Evolutionary conservation across 257 asterid species (phyloP), one percentile per base, ranked within the genome.

Genomic region (Solanum habrochaites): DNA sequence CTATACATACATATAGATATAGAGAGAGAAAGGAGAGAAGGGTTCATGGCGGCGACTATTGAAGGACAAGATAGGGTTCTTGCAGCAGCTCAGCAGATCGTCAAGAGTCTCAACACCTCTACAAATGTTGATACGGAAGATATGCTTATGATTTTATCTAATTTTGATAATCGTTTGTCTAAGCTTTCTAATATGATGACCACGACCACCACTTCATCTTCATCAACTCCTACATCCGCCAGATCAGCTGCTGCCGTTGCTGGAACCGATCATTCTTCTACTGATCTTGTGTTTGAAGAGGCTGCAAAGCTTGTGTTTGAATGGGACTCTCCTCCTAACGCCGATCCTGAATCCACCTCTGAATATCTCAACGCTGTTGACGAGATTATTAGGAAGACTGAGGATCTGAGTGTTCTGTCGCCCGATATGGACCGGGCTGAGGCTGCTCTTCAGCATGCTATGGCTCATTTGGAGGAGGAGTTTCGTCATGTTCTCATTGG

Each of bases 41-140:
- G 25, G 27, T 37, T 82, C 60, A 93, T 92, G 97, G 97, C 95
- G 93, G 94, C 95, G 89, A 86, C 94, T 37, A 90, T 88, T 66
- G 94, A 93, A 80, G 99, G 95, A 70, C 91, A 95, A 83, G 98
- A 95, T 84, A 96, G 94, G 89, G 98, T 96, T 12, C 86, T 96
- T 75, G 98, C 98, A 49, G 92, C 99, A 20, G 99, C 98, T 29
- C 98, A 94, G 90, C 96, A 95, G 94, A 95, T 96, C 91, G 96
- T 96, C n/a, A 93, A 94, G 92, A 93, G 95, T 12, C 97, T 96
- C 18, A 93, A 94, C 60, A 91, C 94, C 78, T 91, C 97, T 32
- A 91, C 94, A 11, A 89, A 91, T 60, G 87, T 88, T 83, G 90
- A 94, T 88, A 87, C 97, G 39, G 96, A 92, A 73, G 98, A 96